phyloP scores from a whole-genome alignment of 768 basidiomycete genomes.

The Galerina sulciceps region DNA sequence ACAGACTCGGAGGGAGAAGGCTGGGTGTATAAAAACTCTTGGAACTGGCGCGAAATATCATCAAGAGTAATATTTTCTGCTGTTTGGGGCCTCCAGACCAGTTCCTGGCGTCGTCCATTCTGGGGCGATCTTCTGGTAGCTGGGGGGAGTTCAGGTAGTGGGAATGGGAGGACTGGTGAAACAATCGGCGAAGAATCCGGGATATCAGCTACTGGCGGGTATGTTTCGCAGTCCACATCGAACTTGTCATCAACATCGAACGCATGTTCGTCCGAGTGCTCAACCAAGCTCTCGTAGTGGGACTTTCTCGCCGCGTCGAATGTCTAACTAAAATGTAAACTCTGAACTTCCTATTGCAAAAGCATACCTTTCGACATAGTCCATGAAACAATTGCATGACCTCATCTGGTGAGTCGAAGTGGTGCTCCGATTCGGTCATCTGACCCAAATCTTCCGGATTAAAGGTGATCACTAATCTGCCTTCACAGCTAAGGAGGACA shows the following conservation, averaged over 20 bases:
- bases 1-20: neutral
- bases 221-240: too few relatives aligned
- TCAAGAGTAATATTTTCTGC: neutral
- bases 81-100: constrained; percentile 6
- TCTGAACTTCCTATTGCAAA: neutral
- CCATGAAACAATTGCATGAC: neutral
- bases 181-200: too few relatives aligned
- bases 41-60: constrained; percentile 8
- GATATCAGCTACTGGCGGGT: too few relatives aligned
- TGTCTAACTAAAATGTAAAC: neutral
- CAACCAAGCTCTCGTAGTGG: constrained; percentile 3
- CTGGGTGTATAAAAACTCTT: neutral
- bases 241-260: neutral
- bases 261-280: neutral
- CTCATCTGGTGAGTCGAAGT: neutral
- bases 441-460: neutral
- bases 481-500: constrained; percentile 4
- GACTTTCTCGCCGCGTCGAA: constrained; percentile 7
- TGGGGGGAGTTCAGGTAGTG: neutral
- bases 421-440: neutral
- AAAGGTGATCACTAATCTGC: constrained; percentile 1
- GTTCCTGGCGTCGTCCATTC: neutral
- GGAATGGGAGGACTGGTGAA: neutral
- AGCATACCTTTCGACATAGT: constrained; percentile 4
- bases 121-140: neutral